Conservation (phyloP, 148 eudicot genomes). For the Linanthus parryae region DNA sequence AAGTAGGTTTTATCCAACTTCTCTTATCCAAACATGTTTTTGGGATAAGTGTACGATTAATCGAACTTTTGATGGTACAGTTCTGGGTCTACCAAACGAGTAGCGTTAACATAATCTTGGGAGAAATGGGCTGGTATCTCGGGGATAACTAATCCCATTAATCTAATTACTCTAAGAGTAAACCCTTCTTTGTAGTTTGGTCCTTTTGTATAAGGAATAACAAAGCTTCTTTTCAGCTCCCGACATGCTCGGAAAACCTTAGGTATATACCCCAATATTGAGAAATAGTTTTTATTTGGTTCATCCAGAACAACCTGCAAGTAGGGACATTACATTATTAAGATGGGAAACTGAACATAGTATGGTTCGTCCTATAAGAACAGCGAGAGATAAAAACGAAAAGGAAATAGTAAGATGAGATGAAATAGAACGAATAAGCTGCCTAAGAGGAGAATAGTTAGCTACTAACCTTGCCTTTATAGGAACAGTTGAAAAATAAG, state of each 20-base stretch:
- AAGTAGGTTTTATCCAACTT: no score
- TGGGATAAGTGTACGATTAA: no score
- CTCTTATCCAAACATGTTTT: no score
- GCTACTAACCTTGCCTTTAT: conserved; percentile 10
- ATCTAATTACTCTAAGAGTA: conserved; percentile 23
- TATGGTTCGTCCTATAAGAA: no score
- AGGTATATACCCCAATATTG: conserved; percentile 40
- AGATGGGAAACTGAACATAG: no score
- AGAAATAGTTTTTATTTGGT: conserved; percentile 70
- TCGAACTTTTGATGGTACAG: no score
- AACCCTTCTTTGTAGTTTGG: conserved; percentile 45
- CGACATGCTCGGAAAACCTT: conserved; percentile 42
- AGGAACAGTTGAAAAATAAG: conserved; percentile 23
- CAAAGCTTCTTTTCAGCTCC: conserved; percentile 64
- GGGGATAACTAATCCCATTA: conserved; percentile 43
- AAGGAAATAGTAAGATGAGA: no score
- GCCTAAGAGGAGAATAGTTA: no score
- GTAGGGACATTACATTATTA: conserved; percentile 4
- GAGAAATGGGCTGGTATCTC: conserved; percentile 68
- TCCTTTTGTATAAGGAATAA: conserved; percentile 37
- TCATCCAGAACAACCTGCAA: conserved; percentile 55
- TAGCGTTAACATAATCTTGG: conserved; percentile 54
- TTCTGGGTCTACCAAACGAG: no score
- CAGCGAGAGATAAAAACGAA: no score
- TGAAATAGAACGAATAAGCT: no score